Evolutionary conservation across 2,329 filamentous ascomycete genomes (phyloP), one percentile per base, ranked within the genome.

Genomic region (Botrytis elliptica): DNA sequence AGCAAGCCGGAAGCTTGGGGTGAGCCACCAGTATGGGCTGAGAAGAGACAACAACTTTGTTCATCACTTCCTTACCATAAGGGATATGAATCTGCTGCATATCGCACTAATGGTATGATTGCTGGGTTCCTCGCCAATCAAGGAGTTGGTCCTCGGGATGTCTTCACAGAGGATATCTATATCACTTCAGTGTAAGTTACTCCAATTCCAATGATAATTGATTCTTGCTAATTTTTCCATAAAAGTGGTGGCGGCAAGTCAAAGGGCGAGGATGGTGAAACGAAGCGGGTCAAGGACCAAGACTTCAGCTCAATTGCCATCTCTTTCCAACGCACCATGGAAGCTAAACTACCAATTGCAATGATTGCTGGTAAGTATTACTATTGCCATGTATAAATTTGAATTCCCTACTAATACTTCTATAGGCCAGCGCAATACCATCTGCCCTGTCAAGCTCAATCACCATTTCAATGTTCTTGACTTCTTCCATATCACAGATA

Each of bases 401-500:
- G 36, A 3, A 55, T 57, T 29, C 4, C 38, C 14, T 20, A 52
- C 71, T 79, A 59, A 76, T 55, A 77, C 84, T 44, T 81, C 82
- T 57, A 74, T 79, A 86, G 90, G 91, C 25, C 80, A 85, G 71
- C 65, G 46, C 18, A 88, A 90, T 75, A 79, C 80, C 5, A 79
- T 85, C 36, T 83, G 86, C 29, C 84, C 85, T 0, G 85, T 84
- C 1, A 82, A 84, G 40, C 83, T 90, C 12, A 86, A 87, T 0
- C 85, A 90, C 73, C 83, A 85, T 0, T 94, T 90, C 77, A 89
- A 87, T 72, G 88, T 93, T 0, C 84, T 94, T 60, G 91, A 85
- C n/a, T 90, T 86, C 80, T 94, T 93, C 79, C 88, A 90, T 67
- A 84, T 92, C 20, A 92, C 90, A 0, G 84, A 91, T 67, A 84